Evolutionary conservation across 1,284 basidiomycete genomes (phyloP).

Genomic region (Mycosarcoma maydis): DNA sequence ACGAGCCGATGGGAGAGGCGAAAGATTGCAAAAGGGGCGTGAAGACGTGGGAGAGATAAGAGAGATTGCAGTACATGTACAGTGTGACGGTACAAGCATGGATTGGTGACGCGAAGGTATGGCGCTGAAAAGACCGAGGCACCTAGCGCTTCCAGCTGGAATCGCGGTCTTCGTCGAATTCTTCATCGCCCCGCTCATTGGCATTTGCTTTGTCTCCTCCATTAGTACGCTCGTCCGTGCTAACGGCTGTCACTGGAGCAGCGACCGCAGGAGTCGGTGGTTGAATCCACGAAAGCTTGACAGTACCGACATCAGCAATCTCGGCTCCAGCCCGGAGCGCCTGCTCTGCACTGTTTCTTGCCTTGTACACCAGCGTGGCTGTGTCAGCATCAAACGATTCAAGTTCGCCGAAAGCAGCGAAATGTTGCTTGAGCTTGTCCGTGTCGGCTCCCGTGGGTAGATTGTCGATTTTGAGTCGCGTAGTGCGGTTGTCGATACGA

Average conservation of each 20-base stretch:
- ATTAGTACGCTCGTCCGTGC: conserved; percentile 1
- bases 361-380: conserved; percentile 52
- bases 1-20: too few species aligned
- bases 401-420: conserved; percentile 65
- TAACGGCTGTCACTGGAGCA: background rate
- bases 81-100: too few species aligned
- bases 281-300: conserved; percentile 60
- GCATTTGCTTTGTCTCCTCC: background rate
- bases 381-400: conserved; percentile 34
- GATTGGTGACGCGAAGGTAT: background rate
- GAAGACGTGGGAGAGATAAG: too few species aligned
- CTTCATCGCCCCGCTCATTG: conserved; percentile 20
- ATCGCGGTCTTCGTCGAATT: conserved; percentile 50
- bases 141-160: conserved; percentile 57
- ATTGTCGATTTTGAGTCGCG: conserved; percentile 79
- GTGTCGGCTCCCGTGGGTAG: conserved; percentile 70
- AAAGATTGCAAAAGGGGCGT: too few species aligned
- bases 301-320: conserved; percentile 56
- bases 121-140: background rate
- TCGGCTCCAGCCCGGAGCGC: conserved; percentile 54
- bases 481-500: conserved; percentile 90
- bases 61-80: too few species aligned
- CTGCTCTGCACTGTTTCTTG: conserved; percentile 51
- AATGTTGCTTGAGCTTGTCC: conserved; percentile 79
- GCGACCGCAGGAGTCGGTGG: conserved; percentile 10